Conservation (phyloP, 2,329 filamentous ascomycete genomes). For the Fusarium temperatum region DNA sequence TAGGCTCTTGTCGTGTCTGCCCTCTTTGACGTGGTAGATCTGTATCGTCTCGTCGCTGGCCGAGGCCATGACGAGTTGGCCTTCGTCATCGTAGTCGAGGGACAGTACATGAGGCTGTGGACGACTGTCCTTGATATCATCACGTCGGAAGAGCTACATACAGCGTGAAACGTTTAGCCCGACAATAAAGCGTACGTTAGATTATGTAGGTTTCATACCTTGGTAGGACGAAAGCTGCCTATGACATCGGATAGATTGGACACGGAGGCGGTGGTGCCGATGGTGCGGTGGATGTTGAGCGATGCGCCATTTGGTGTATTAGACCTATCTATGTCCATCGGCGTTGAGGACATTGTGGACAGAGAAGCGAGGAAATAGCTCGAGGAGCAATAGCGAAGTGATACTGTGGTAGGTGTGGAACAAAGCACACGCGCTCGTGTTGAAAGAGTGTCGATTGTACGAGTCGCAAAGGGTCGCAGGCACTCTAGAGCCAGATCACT, state of each 20-base stretch:
- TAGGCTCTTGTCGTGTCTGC: constrained; percentile 86
- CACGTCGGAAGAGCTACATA: constrained; percentile 64
- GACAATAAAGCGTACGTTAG: not conserved
- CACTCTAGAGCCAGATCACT: not conserved
- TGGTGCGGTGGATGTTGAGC: constrained; percentile 60
- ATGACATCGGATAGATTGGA: constrained; percentile 83
- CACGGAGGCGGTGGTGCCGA: constrained; percentile 56
- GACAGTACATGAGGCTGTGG: constrained; percentile 78
- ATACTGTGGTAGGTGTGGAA: not conserved
- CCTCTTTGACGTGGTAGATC: constrained; percentile 92
- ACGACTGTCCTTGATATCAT: constrained; percentile 62
- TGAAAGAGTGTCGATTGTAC: not conserved
- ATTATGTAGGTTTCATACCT: constrained; percentile 63
- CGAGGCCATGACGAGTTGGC: constrained; percentile 89
- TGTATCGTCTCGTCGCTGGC: constrained; percentile 96
- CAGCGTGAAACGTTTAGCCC: not conserved
- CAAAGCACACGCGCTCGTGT: constrained; percentile 3
- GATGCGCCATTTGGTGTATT: constrained; percentile 53
- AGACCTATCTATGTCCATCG: constrained; percentile 65
- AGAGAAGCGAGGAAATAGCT: not conserved
- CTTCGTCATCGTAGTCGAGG: constrained; percentile 95
- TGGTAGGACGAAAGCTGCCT: constrained; percentile 78
- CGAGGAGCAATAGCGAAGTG: not conserved
- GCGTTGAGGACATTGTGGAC: constrained; percentile 59
- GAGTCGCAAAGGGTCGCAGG: not conserved